Evolutionary conservation across 169 alveolate species (phyloP).

Genomic region (Eimeria praecox): DNA sequence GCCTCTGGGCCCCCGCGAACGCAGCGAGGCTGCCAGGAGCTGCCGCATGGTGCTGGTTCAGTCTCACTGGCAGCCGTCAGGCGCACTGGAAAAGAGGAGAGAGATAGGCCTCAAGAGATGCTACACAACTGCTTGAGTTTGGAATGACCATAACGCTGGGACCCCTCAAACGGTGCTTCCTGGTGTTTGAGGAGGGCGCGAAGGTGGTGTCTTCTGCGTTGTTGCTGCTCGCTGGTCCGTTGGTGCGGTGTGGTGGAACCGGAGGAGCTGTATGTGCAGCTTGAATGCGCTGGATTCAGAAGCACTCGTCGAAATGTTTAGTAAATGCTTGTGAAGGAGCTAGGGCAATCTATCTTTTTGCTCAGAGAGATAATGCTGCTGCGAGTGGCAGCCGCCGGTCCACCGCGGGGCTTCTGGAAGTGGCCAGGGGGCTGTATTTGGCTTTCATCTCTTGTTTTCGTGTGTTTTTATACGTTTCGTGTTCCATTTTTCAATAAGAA

Average conservation of each 20-base stretch:
- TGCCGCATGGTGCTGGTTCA: conserved; percentile 1
- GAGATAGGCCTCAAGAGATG: not conserved
- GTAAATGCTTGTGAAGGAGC: too few relatives aligned
- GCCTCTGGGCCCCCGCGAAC: not conserved
- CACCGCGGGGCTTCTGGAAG: not conserved
- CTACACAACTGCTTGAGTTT: not conserved
- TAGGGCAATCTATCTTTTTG: not conserved
- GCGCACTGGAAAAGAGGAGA: not conserved
- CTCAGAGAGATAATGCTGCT: not conserved
- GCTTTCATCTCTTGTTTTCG: not conserved
- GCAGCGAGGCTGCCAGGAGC: conserved; percentile 43
- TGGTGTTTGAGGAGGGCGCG: not conserved
- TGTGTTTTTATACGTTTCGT: not conserved
- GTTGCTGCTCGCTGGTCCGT: not conserved
- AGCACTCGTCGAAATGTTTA: not conserved
- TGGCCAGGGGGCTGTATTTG: not conserved
- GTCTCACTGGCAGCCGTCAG: not conserved
- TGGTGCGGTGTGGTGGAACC: not conserved
- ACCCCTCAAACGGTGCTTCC: too few relatives aligned
- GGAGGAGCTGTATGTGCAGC: not conserved
- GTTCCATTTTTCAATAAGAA: not conserved
- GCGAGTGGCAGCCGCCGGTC: not conserved
- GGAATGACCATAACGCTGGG: not conserved
- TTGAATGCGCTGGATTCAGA: not conserved
- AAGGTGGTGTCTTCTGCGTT: not conserved